A percentile compares a stretch with the other conserved stretches of the same genome.
Evolutionary conservation across 164 flowering plant genomes (phyloP).

Genomic region (Taxillus chinensis): DNA sequence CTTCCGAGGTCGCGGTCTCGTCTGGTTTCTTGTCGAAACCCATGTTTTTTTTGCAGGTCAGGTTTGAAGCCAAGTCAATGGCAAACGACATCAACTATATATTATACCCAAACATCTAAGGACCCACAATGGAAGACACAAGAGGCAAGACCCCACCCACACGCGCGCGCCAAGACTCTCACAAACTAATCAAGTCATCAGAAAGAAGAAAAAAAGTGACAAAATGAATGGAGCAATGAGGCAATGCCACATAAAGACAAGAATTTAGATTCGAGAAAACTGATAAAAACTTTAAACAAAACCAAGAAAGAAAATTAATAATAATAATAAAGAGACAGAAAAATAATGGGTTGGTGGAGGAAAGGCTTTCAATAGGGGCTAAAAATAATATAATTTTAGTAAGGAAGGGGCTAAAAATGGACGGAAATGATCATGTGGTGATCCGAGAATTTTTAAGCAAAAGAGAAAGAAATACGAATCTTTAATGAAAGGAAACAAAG

Average conservation of each 20-base stretch:
- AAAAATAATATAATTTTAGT: slow-evolving; percentile 13
- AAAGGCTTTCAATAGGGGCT: not conserved
- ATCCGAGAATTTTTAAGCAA: slow-evolving; percentile 18
- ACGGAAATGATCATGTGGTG: slow-evolving; percentile 38
- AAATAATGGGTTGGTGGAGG: slow-evolving; percentile 12
- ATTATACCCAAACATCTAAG: not conserved
- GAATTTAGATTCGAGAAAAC: no score
- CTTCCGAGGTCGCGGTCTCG: slow-evolving; percentile 9
- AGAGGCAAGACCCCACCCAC: not conserved
- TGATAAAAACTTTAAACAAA: no score
- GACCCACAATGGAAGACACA: not conserved
- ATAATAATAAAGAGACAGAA: not conserved
- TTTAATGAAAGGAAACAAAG: slow-evolving; percentile 6
- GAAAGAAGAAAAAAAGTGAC: no score
- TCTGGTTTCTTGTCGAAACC: slow-evolving; percentile 33
- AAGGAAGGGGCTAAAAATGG: slow-evolving; percentile 13
- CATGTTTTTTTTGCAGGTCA: slow-evolving; percentile 33
- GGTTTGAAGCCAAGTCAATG: slow-evolving; percentile 32
- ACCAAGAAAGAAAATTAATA: not conserved
- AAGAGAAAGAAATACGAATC: not conserved
- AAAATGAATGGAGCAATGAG: no score
- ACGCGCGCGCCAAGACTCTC: not conserved
- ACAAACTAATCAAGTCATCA: no score
- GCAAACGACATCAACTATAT: slow-evolving; percentile 42
- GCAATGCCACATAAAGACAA: no score